These are phyloP conservation scores for Sphagnum magellanicum DNA, from an alignment of 228 moss, liverwort and hornwort species.

Conservation along the genomic window DNA sequence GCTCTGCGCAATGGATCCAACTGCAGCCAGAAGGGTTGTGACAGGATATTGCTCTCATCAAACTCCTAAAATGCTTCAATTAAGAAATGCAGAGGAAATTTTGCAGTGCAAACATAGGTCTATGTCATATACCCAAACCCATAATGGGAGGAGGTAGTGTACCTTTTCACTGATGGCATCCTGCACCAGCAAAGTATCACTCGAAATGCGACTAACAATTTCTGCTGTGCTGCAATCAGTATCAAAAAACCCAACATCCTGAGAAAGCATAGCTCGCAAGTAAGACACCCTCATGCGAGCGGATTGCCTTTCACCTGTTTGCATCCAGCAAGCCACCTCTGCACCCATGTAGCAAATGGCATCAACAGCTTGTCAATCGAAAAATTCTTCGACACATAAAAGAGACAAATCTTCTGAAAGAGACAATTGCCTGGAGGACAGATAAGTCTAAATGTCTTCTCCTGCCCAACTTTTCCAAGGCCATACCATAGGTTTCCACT, in stretches of 20 bases:
- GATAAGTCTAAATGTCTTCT: too few relatives aligned
- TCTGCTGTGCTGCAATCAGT: slow-evolving; percentile 90
- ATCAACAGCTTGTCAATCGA: too few relatives aligned
- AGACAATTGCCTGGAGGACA: too few relatives aligned
- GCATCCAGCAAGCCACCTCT: slow-evolving; percentile 99
- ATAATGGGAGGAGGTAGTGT: not conserved
- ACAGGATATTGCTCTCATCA: too few relatives aligned
- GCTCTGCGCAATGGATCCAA: too few relatives aligned
- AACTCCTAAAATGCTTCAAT: not conserved
- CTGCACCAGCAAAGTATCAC: slow-evolving; percentile 84
- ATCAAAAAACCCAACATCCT: slow-evolving; percentile 94
- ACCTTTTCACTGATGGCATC: slow-evolving; percentile 99
- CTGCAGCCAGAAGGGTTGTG: too few relatives aligned
- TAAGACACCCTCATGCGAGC: slow-evolving; percentile 84
- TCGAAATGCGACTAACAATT: slow-evolving; percentile 89
- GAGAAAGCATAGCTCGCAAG: slow-evolving; percentile 76
- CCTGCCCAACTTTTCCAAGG: too few relatives aligned
- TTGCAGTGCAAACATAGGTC: too few relatives aligned
- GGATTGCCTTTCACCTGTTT: slow-evolving; percentile 94
- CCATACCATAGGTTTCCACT: too few relatives aligned
- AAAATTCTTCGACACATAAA: too few relatives aligned
- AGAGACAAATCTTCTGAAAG: too few relatives aligned
- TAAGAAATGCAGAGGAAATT: not conserved
- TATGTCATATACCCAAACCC: too few relatives aligned
- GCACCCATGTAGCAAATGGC: slow-evolving; percentile 12